Evolutionary conservation across 208 protist genomes (phyloP), one percentile per base, ranked within the genome.

Genomic region (Porcisia hertigi): DNA sequence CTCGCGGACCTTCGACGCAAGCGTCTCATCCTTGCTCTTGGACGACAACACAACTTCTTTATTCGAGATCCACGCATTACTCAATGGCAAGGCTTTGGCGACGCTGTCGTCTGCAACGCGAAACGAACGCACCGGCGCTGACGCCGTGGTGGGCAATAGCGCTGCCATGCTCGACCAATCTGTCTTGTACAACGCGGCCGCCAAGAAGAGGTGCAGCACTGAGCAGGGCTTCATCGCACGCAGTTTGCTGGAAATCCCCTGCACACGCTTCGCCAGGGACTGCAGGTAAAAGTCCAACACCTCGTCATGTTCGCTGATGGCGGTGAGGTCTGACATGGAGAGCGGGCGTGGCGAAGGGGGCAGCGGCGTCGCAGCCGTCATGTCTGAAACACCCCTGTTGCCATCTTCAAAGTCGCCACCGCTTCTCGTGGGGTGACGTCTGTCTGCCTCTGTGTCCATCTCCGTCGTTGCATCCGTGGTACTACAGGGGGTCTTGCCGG

Each of bases 221-320:
- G 77, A 49, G 12, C 52, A 66, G 18, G 79, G 75, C 12, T 55
- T 16, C 79, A 89, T 64, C 14, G 85, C 82, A 0, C 54, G 72
- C 78, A 84, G 66, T 75, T 90, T 84, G 53, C 78, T 83, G 14
- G 73, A 47, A 3, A 89, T 34, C 30, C 73, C 79, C 12, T 74
- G 82, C 72, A 79, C 60, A 16, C 67, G 71, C 43, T 74, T 76
- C 43, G 55, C 25, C 63, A 80, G 55, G 4, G 67, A 75, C 43
- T 69, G 16, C 34, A 86, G 63, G 65, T 81, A 89, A 52, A 76
- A 58, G 30, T 83, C 65, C 14, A 89, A 67, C 47, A 81, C 82
- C 45, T 87, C 85, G 43, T 89, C 85, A 30, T 82, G 76, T 41
- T 72, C 73, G 14, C 79, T 81, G 49, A 89, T 83, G 74, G 41